Base-by-base conservation (phyloP, 495 filamentous ascomycete genomes). In the Penicillium goetzii region DNA sequence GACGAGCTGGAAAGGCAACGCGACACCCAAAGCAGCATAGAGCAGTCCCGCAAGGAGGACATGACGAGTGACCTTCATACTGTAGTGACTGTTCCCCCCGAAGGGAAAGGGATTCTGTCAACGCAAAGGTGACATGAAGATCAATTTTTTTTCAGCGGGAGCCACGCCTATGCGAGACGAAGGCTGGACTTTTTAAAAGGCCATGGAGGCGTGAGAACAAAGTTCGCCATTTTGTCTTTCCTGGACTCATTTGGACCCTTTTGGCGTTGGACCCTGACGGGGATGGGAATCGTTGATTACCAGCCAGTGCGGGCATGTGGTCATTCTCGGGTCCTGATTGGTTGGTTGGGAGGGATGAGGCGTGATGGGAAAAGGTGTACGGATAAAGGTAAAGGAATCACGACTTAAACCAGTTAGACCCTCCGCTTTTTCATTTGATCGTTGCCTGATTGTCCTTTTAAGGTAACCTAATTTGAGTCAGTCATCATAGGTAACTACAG, bases 241-340 rank as follows among this genome's bases (percentile, higher is more conserved):
- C 12, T 4, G 47, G n/a, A 50, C 3, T 26, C 2, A 6, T 7
- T 17, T 50, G 10, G 47, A 26, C 6, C 47, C 7, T 50, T 26
- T 28, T 21, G 41, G 12, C 41, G 6, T 23, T 8, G 19, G 21
- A 47, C 21, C 43, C 19, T 47, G 41, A 5, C 4, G 6, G n/a
- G 19, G 7, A 21, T 9, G 3, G 0, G 8, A 25, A 9, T 4
- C 11, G 40, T 23, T 23, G 41, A 28, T 19, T 21, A 15, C 58
- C 58, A 59, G 58, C 58, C 38, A 36, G 14, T 14, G 30, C 21
- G 15, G 36, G 50, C 59, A 61, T 61, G 59, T 61, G 59, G 59
- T 40, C 36, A 36, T 28, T 45, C 15, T 5, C 21, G 17, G 1
- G 4, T 19, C 14, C 41, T 54, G 59, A 61, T 61, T 61, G 59